A percentile compares a stretch with the other conserved stretches of the same genome.
Evolutionary conservation across 2,329 filamentous ascomycete species (phyloP).

Genomic region (Tolypocladium album): DNA sequence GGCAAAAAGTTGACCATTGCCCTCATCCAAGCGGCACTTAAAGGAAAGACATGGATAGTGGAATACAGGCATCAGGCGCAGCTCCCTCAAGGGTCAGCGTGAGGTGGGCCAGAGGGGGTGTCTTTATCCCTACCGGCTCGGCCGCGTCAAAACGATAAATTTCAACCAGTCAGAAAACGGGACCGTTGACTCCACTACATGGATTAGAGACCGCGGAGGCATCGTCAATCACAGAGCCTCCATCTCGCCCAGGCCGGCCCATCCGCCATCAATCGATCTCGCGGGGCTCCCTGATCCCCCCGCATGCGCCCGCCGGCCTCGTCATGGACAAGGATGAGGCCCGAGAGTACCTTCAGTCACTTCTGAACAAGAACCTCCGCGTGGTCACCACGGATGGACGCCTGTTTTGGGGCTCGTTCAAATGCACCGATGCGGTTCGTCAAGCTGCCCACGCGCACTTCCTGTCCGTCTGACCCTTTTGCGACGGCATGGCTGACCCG

Average conservation of each 20-base stretch:
- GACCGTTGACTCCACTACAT: no score
- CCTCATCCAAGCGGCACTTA: no score
- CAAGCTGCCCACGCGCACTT: conserved; percentile 1
- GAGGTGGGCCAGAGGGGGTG: no score
- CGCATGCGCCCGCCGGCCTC: not conserved
- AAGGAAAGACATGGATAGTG: no score
- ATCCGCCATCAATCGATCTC: not conserved
- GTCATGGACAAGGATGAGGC: conserved; percentile 41
- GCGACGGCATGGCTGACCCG: not conserved
- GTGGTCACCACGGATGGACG: conserved; percentile 73
- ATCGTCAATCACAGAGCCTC: not conserved
- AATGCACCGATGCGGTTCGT: conserved; percentile 84
- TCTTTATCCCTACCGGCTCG: no score
- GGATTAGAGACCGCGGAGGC: not conserved
- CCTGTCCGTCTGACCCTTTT: not conserved
- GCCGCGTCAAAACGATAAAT: no score
- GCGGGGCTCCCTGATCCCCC: not conserved
- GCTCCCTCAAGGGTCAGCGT: no score
- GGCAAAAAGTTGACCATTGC: no score
- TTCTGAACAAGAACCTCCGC: conserved; percentile 70
- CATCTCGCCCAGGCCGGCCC: not conserved
- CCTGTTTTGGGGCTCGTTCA: conserved; percentile 83
- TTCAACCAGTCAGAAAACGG: no score
- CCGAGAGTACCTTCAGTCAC: conserved; percentile 45
- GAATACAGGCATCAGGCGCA: no score